Conservation (phyloP, 1,284 basidiomycete species). For the Cryptococcus sp. region DNA sequence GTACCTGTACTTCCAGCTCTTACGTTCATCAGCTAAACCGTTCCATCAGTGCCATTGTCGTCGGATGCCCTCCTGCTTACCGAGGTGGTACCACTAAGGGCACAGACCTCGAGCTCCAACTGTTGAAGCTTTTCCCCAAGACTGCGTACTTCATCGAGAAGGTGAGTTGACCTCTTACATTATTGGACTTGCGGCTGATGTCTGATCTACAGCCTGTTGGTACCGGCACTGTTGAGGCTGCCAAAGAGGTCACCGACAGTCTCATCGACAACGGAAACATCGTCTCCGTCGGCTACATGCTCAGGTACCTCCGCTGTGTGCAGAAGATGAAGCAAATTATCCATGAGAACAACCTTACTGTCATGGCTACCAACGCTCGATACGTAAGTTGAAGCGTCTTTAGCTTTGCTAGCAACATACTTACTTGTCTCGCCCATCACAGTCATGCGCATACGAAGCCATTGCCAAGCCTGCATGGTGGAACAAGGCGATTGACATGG, state of each 20-base stretch:
- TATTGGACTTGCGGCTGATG: neutral
- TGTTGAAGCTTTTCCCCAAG: slow-evolving; percentile 85
- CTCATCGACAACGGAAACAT: slow-evolving; percentile 72
- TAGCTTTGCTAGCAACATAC: neutral
- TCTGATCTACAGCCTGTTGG: slow-evolving; percentile 66
- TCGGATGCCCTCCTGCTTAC: slow-evolving; percentile 92
- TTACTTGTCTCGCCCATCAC: neutral
- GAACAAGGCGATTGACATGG: slow-evolving; percentile 80
- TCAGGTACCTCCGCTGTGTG: slow-evolving; percentile 89
- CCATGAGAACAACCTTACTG: slow-evolving; percentile 89
- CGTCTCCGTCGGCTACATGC: slow-evolving; percentile 89
- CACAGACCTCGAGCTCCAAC: slow-evolving; percentile 85
- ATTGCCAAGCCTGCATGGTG: slow-evolving; percentile 96
- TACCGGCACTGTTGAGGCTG: slow-evolving; percentile 67
- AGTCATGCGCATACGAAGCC: slow-evolving; percentile 77
- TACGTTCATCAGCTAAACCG: slow-evolving; percentile 4
- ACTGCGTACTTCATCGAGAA: slow-evolving; percentile 95
- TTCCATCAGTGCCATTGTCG: slow-evolving; percentile 67
- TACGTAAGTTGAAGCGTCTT: slow-evolving; percentile 62
- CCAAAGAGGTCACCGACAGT: slow-evolving; percentile 65
- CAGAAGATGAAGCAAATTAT: slow-evolving; percentile 99
- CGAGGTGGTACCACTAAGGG: slow-evolving; percentile 76
- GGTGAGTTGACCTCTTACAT: slow-evolving; percentile 20
- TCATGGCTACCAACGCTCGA: slow-evolving; percentile 94
- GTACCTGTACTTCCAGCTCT: slow-evolving; percentile 14